phyloP scores from a whole-genome alignment of 306 rosid species.

The Ormosia emarginata region DNA sequence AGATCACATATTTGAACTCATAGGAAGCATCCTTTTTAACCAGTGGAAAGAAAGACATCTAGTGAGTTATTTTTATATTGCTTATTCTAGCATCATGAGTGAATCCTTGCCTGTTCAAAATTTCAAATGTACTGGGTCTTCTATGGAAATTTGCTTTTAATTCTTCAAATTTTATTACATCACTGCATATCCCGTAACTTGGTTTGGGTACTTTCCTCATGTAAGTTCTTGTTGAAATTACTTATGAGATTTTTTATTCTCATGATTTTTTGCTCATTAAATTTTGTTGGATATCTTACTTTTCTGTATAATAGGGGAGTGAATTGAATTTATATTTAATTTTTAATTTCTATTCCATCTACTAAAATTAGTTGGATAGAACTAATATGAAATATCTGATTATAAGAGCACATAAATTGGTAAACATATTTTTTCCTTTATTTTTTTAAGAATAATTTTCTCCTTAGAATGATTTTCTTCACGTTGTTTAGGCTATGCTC shows the following conservation, averaged over 20 bases:
- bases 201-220: not conserved
- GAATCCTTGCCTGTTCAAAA: not conserved
- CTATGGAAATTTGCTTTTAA: not conserved
- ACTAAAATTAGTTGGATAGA: too few relatives aligned
- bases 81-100: not conserved
- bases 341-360: too few relatives aligned
- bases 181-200: not conserved
- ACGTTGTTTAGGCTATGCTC: too few relatives aligned
- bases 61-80: slow-evolving; percentile 40
- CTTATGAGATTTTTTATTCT: not conserved
- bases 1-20: slow-evolving; percentile 90
- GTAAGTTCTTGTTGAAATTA: not conserved
- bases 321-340: too few relatives aligned
- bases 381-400: too few relatives aligned
- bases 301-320: not conserved
- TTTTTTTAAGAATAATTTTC: too few relatives aligned
- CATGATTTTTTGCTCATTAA: not conserved
- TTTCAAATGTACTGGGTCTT: not conserved
- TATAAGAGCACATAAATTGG: too few relatives aligned
- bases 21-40: slow-evolving; percentile 71
- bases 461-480: too few relatives aligned
- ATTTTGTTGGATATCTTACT: not conserved
- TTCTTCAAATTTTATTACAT: slow-evolving; percentile 1
- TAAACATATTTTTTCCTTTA: too few relatives aligned
- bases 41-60: slow-evolving; percentile 97